phyloP scores from a whole-genome alignment of 306 rosid genomes.

The Pueraria montana region DNA sequence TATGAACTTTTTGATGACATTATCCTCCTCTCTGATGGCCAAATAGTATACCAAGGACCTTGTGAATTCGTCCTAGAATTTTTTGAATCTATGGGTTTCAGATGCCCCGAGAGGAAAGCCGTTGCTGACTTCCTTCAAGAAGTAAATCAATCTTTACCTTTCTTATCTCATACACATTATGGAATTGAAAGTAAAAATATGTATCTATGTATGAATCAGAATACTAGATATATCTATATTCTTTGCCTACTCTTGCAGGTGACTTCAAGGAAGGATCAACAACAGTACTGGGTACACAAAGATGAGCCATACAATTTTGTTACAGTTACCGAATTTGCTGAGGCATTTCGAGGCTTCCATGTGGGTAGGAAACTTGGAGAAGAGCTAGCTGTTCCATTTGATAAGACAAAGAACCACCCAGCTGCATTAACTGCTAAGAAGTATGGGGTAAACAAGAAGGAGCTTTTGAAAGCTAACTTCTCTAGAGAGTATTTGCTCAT shows the following conservation, averaged over 20 bases:
- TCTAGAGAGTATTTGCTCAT: conserved; percentile 61
- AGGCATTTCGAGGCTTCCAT: conserved; percentile 56
- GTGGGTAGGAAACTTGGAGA: conserved; percentile 51
- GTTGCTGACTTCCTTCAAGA: conserved; percentile 68
- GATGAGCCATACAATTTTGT: conserved; percentile 54
- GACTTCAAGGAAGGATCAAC: conserved; percentile 63
- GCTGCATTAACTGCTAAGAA: conserved; percentile 54
- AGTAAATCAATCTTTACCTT: conserved; percentile 38
- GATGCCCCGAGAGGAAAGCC: conserved; percentile 59
- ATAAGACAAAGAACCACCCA: conserved; percentile 56
- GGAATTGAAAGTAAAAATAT: neutral
- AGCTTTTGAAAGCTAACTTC: conserved; percentile 58
- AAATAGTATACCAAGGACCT: conserved; percentile 64
- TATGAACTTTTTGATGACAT: conserved; percentile 64
- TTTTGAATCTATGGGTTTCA: conserved; percentile 59
- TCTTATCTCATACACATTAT: neutral
- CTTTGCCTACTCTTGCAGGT: conserved; percentile 41
- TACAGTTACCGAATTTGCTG: conserved; percentile 53
- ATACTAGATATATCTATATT: neutral
- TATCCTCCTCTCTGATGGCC: conserved; percentile 58
- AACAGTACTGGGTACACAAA: conserved; percentile 54
- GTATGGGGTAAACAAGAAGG: conserved; percentile 52
- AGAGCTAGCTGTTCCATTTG: conserved; percentile 55
- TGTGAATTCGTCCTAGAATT: conserved; percentile 57
- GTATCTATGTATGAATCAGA: neutral